These are phyloP conservation scores for Musa acuminata DNA, from an alignment of 176 grass and related monocot species.

Conservation along the genomic window DNA sequence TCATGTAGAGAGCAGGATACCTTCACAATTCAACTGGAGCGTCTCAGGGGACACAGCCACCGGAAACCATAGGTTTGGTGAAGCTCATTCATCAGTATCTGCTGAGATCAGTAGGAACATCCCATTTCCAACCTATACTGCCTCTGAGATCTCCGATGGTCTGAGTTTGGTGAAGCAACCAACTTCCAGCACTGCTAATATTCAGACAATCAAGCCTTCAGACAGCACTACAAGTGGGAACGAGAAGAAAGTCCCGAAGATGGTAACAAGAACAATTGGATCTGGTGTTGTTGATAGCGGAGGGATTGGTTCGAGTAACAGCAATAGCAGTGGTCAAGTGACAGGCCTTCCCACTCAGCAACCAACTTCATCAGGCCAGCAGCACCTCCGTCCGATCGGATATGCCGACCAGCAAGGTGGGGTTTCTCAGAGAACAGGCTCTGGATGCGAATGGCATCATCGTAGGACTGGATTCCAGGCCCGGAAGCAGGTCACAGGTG, in stretches of 20 bases:
- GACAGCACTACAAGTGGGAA: conserved; percentile 23
- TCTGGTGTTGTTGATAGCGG: conserved; percentile 30
- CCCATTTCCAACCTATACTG: conserved; percentile 22
- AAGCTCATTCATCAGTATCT: conserved; percentile 27
- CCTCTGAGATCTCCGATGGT: conserved; percentile 39
- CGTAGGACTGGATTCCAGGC: conserved; percentile 48
- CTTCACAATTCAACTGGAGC: conserved; percentile 48
- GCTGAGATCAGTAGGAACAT: conserved; percentile 42
- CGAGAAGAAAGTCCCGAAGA: conserved; percentile 59
- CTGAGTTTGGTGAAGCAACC: conserved; percentile 42
- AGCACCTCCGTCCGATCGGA: conserved; percentile 32
- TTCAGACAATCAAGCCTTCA: conserved; percentile 37
- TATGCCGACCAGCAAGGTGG: conserved; percentile 37
- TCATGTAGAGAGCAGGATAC: conserved; percentile 43
- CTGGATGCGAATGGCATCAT: conserved; percentile 49
- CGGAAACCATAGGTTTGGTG: conserved; percentile 45
- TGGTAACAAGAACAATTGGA: conserved; percentile 22
- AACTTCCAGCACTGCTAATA: conserved; percentile 30
- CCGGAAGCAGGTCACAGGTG: conserved; percentile 42
- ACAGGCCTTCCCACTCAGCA: conserved; percentile 25
- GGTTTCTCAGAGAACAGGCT: conserved; percentile 29
- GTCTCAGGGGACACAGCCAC: conserved; percentile 28
- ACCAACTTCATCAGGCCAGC: conserved; percentile 29
- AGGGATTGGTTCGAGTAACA: conserved; percentile 28
- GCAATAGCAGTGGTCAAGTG: conserved; percentile 28